Conservation (phyloP, 108 stramenopile species). For the Cyclotella kingstonii region DNA sequence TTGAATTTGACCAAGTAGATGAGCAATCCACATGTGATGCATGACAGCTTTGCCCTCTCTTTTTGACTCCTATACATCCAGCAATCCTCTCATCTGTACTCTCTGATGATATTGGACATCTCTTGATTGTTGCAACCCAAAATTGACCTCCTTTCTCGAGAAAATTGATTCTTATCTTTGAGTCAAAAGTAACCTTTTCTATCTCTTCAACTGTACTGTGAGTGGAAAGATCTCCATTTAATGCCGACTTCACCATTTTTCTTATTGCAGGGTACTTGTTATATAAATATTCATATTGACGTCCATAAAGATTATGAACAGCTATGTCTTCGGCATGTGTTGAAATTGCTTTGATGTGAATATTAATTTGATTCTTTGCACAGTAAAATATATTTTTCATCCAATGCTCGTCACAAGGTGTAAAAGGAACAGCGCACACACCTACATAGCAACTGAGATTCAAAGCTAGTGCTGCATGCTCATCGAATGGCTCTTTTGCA, state of each 20-base stretch:
- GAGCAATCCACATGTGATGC: background rate
- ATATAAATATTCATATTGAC: conserved; percentile 50
- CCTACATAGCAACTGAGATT: conserved; percentile 72
- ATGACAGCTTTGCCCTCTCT: conserved; percentile 6
- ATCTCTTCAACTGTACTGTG: no score
- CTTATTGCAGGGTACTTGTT: conserved; percentile 58
- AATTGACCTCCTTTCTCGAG: conserved; percentile 43
- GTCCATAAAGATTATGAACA: conserved; percentile 50
- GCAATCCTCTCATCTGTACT: conserved; percentile 19
- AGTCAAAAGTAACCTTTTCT: conserved; percentile 4
- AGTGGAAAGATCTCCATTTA: conserved; percentile 55
- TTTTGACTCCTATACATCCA: conserved; percentile 63
- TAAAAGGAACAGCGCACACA: conserved; percentile 40
- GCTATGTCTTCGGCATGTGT: conserved; percentile 16
- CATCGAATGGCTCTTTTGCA: conserved; percentile 71
- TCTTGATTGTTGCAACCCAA: conserved; percentile 34
- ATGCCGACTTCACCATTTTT: conserved; percentile 64
- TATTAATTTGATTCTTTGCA: background rate
- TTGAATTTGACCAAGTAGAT: background rate
- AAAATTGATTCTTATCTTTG: conserved; percentile 33
- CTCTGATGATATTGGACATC: background rate
- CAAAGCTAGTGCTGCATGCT: conserved; percentile 64
- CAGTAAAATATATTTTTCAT: conserved; percentile 3
- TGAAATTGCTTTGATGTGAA: conserved; percentile 23
- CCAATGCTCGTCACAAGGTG: conserved; percentile 16